These are phyloP conservation scores for Melampsora larici-populina DNA, from an alignment of 1,284 basidiomycete species.

Conservation along the genomic window DNA sequence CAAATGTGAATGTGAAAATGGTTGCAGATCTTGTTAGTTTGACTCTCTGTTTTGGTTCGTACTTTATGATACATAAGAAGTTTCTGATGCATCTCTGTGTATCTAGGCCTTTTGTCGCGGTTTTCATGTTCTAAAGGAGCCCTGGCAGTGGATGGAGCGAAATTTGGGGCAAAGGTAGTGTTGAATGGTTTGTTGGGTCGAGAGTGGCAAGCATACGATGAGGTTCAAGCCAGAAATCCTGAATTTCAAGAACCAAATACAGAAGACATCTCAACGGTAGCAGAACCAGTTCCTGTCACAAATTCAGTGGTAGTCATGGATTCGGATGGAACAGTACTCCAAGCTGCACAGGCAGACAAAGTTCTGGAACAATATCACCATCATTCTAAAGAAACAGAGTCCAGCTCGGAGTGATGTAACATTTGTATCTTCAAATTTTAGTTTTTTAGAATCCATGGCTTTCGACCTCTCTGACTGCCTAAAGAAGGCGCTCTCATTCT, in stretches of 20 bases:
- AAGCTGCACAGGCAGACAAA: neutral
- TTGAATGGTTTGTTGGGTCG: constrained; percentile 50
- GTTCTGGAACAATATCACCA: neutral
- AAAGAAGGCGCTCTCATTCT: neutral
- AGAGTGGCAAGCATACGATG: constrained; percentile 38
- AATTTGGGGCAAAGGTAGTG: constrained; percentile 51
- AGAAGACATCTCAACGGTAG: neutral
- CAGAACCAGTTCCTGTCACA: neutral
- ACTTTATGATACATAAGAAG: neutral
- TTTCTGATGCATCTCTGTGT: neutral
- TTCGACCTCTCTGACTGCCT: too few species aligned
- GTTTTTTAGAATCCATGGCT: too few species aligned
- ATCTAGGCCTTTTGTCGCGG: neutral
- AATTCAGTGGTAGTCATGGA: neutral
- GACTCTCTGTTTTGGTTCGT: neutral
- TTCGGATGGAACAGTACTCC: neutral
- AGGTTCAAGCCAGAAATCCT: neutral
- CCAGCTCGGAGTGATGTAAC: too few species aligned
- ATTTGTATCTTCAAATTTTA: too few species aligned
- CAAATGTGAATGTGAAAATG: constrained; percentile 66
- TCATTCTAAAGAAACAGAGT: neutral
- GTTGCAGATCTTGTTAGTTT: constrained; percentile 65
- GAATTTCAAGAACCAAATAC: neutral
- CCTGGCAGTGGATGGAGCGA: constrained; percentile 33
- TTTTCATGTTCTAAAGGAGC: neutral